Evolutionary conservation across 768 basidiomycete species (phyloP), one percentile per base, ranked within the genome.

Genomic region (Steccherinum ochraceum): DNA sequence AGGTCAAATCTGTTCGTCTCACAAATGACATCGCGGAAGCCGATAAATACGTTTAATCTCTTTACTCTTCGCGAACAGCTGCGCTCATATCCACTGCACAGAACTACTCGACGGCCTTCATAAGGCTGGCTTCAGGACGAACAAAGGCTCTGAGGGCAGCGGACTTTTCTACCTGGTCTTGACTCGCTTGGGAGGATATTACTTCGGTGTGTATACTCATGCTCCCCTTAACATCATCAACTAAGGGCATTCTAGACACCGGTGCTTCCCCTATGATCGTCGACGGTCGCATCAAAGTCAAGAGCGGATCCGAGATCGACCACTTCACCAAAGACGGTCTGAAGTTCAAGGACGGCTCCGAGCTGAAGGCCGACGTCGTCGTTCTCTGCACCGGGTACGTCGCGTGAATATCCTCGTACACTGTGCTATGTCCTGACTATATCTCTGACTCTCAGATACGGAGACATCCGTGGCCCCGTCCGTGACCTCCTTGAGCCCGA

Each of bases 301-400:
- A 70, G 58, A 67, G 68, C 61, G 67, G 73, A 51, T 49, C 68
- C 50, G 70, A 69, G 56, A 72, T 79, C 52, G 62, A 64, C 44
- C 58, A 61, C 16, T 73, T 77, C 58, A 71, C 68, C 3, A 58
- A 62, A 41, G 63, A 58, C 3, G 72, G 73, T 5, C 53, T 77
- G 1, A 63, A 66, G 47, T 77, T 76, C 55, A 65, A 64, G 10
- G 64, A 76, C 49, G 71, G 71, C 18, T 70, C 66, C 27, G 67
- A 67, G 23, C 59, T 79, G 26, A 65, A 75, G 3, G 74, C 70
- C 18, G 81, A 83, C 52, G 67, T 80, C 11, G 61, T 72, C 35
- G 64, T 80, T 18, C 72, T 73, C 53, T 75, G 76, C 1, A 80
- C 78, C 23, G 78, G 78, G 56, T 78, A 61, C n/a, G 57, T 40